Conservation (phyloP, 2,329 filamentous ascomycete genomes). For the Berkeleyomyces basicola region DNA sequence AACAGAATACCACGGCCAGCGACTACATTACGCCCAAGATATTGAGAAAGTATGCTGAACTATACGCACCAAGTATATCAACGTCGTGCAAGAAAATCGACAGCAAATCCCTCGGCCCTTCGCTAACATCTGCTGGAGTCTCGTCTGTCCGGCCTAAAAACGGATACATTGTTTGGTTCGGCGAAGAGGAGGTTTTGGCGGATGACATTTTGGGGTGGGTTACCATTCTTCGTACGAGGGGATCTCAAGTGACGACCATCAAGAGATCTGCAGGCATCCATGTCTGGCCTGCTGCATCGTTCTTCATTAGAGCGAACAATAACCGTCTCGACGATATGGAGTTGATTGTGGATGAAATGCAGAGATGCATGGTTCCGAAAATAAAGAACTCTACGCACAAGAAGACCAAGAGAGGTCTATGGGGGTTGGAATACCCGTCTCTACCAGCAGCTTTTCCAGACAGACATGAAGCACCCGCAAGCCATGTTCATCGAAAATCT, state of each 20-base stretch:
- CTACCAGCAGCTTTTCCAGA: background rate
- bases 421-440: constrained; percentile 1
- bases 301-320: constrained; percentile 35
- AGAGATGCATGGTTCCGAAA: constrained; percentile 2
- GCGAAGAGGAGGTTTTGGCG: constrained; percentile 62
- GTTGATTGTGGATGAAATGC: constrained; percentile 23
- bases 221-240: constrained; percentile 18
- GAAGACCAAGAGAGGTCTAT: background rate
- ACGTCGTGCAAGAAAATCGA: background rate
- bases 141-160: constrained; percentile 29
- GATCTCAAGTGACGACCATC: constrained; percentile 36
- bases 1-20: constrained; percentile 50
- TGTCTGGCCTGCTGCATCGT: constrained; percentile 61
- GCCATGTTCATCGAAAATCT: background rate
- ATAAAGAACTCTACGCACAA: background rate
- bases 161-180: constrained; percentile 56
- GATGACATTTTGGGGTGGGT: constrained; percentile 47
- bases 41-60: constrained; percentile 51
- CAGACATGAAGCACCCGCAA: background rate
- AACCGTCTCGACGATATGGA: constrained; percentile 36
- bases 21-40: constrained; percentile 57
- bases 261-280: constrained; percentile 55
- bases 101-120: background rate
- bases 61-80: constrained; percentile 34
- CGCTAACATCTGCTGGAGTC: background rate